Percentiles rank a stretch among this genome's conserved stretches.
phyloP scores from a whole-genome alignment of 2,329 filamentous ascomycete species.

The Fusarium sacchari region DNA sequence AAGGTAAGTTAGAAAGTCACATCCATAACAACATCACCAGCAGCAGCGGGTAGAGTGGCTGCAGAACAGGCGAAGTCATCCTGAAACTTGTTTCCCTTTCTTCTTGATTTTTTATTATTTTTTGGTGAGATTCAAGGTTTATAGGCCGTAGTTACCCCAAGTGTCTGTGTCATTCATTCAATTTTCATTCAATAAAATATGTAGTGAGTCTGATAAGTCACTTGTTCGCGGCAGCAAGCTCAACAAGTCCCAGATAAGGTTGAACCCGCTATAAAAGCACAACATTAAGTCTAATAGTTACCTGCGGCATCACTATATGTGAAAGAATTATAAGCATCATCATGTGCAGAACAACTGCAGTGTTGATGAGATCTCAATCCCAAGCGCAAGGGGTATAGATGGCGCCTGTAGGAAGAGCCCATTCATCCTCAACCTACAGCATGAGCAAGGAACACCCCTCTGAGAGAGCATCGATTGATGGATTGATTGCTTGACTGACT shows the following conservation, averaged over 20 bases:
- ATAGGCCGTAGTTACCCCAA: neutral
- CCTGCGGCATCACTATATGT: neutral
- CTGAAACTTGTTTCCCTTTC: neutral
- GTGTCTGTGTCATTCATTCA: neutral
- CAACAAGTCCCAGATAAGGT: slow-evolving; percentile 23
- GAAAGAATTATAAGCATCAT: neutral
- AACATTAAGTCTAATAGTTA: neutral
- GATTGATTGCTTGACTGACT: neutral
- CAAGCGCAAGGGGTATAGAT: slow-evolving; percentile 34
- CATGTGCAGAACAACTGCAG: slow-evolving; percentile 16
- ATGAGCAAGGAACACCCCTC: slow-evolving; percentile 21
- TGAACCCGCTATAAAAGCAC: slow-evolving; percentile 23
- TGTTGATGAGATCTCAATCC: slow-evolving; percentile 43
- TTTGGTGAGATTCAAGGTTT: neutral
- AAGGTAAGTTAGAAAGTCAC: too few species aligned
- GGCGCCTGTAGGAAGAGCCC: slow-evolving; percentile 20
- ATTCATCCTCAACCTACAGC: neutral
- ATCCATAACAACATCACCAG: neutral
- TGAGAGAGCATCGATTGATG: slow-evolving; percentile 3
- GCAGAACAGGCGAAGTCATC: slow-evolving; percentile 30
- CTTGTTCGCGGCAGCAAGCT: slow-evolving; percentile 1
- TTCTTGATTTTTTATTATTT: too few species aligned
- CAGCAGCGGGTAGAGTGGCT: slow-evolving; percentile 40
- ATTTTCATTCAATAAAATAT: neutral
- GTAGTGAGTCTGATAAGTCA: neutral